phyloP scores from a whole-genome alignment of 2,329 filamentous ascomycete genomes.

The Thermothelomyces thermophilus region DNA sequence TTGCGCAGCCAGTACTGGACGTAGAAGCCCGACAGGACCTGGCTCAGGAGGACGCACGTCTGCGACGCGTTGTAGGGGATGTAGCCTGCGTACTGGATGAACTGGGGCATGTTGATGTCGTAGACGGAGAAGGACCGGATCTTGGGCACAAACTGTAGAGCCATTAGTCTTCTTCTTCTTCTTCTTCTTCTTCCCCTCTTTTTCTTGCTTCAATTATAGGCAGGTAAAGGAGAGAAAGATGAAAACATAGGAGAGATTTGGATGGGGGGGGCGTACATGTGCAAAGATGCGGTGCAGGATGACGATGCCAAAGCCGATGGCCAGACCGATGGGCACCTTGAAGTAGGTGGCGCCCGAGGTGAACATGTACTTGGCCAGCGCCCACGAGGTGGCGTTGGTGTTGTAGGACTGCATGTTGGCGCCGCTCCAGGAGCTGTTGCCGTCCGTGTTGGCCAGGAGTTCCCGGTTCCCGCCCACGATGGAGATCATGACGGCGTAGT shows the following conservation, averaged over 20 bases:
- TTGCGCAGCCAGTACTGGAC: constrained; percentile 47
- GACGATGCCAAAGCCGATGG: constrained; percentile 41
- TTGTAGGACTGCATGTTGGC: constrained; percentile 44
- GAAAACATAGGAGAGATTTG: neutral
- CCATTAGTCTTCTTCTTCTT: too few relatives aligned
- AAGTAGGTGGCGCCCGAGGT: constrained; percentile 36
- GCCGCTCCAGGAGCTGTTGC: constrained; percentile 47
- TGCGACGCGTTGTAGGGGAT: constrained; percentile 50
- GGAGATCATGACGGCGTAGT: constrained; percentile 50
- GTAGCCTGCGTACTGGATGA: constrained; percentile 48
- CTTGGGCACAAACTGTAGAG: constrained; percentile 39
- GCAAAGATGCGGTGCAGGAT: constrained; percentile 38
- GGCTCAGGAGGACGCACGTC: constrained; percentile 47
- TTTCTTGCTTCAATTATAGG: too few relatives aligned
- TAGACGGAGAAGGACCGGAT: constrained; percentile 35
- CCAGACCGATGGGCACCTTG: constrained; percentile 45
- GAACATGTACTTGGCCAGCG: constrained; percentile 49
- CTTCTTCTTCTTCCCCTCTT: too few relatives aligned
- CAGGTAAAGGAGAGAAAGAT: neutral
- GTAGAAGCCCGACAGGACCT: constrained; percentile 39
- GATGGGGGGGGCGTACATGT: constrained; percentile 29
- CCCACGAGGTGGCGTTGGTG: constrained; percentile 43
- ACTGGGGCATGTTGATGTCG: constrained; percentile 47
- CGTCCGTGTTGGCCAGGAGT: constrained; percentile 39
- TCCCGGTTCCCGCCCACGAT: constrained; percentile 45